A percentile compares a stretch with the other conserved stretches of the same genome.
phyloP scores from a whole-genome alignment of 1,139 yeast genomes.

The Sugiyamaella grinbergsii region DNA sequence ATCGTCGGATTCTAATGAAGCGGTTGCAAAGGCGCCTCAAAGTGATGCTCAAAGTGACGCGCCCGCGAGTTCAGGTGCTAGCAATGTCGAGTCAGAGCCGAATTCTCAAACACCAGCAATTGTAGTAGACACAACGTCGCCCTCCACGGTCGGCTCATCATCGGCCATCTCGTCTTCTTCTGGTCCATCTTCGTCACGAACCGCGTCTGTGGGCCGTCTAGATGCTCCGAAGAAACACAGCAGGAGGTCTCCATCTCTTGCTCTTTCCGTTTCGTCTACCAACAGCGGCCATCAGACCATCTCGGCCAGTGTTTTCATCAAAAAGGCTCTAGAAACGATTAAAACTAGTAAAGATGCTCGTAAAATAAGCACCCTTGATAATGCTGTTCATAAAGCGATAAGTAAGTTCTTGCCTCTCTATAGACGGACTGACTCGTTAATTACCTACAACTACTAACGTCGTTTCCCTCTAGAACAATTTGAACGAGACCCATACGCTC shows the following conservation, averaged over 20 bases:
- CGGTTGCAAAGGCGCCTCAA: background rate
- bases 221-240: conserved; percentile 19
- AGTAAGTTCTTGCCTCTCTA: conserved; percentile 39
- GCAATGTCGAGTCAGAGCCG: conserved; percentile 4
- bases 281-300: conserved; percentile 37
- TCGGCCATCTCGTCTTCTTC: conserved; percentile 5
- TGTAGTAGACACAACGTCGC: background rate
- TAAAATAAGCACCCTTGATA: conserved; percentile 49
- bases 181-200: conserved; percentile 1
- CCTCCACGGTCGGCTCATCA: background rate
- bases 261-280: conserved; percentile 37
- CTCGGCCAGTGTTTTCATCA: conserved; percentile 49
- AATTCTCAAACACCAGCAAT: background rate
- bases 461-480: conserved; percentile 32
- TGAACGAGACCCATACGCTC: conserved; percentile 32
- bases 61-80: background rate
- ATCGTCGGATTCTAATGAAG: too few species aligned
- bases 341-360: conserved; percentile 53
- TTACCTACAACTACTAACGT: background rate
- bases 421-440: too few species aligned
- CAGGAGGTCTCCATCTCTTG: conserved; percentile 38
- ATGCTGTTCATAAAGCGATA: conserved; percentile 48
- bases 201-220: conserved; percentile 3
- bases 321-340: conserved; percentile 51
- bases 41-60: background rate